Percentiles rank a stretch among this genome's conserved stretches.
phyloP scores from a whole-genome alignment of 208 protist genomes.

The Leishmania mexicana region DNA sequence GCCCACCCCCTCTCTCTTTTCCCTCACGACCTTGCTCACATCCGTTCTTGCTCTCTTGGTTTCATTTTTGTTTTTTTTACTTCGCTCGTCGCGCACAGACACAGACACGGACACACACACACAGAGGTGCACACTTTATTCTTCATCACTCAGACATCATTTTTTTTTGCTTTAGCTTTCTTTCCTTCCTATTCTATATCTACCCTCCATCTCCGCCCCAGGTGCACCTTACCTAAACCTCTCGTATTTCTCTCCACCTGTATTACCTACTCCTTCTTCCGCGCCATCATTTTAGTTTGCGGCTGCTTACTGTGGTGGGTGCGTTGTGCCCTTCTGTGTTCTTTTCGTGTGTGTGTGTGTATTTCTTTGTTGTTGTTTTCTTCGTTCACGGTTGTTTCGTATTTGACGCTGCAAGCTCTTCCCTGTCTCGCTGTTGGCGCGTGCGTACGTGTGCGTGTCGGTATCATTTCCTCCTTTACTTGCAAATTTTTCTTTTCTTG shows the following conservation, averaged over 20 bases:
- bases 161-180: neutral
- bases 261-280: neutral
- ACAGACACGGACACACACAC: neutral
- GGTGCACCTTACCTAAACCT: neutral
- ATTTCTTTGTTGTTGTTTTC: neutral
- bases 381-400: neutral
- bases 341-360: neutral
- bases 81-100: neutral
- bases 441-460: neutral
- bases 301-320: neutral
- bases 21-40: neutral
- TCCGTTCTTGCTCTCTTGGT: neutral
- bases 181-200: neutral
- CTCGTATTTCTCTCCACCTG: neutral
- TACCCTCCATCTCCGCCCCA: neutral
- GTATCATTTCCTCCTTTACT: neutral
- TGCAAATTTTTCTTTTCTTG: neutral
- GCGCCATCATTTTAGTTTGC: neutral
- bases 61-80: neutral
- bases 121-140: neutral
- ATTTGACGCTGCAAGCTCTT: neutral
- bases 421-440: neutral
- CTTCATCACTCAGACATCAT: neutral
- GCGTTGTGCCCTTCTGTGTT: neutral
- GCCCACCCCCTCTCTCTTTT: neutral